Conservation (phyloP, 768 basidiomycete genomes). For the Agaricus sinodeliciosus region DNA sequence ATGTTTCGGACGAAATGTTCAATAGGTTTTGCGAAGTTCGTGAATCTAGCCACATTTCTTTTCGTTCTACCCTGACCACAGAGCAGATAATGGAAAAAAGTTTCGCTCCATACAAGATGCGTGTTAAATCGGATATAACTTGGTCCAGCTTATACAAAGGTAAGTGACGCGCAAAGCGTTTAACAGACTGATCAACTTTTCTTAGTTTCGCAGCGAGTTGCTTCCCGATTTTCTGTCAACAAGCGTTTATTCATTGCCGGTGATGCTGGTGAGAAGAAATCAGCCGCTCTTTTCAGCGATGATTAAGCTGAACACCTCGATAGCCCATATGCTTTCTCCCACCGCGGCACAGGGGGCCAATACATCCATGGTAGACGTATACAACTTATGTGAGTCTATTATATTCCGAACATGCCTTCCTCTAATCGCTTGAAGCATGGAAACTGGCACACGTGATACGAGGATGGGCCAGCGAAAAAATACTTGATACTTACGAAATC, state of each 20-base stretch:
- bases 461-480: constrained; percentile 16
- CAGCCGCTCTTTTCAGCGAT: not conserved
- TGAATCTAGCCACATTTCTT: not conserved
- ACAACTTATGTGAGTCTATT: constrained; percentile 15
- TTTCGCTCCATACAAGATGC: not conserved
- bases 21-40: not conserved
- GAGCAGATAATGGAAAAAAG: not conserved
- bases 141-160: constrained; percentile 9
- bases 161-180: not conserved
- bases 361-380: constrained; percentile 17
- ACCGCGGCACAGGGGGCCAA: constrained; percentile 23
- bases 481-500: constrained; percentile 21
- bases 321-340: constrained; percentile 20
- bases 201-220: constrained; percentile 14
- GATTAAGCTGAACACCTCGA: not conserved
- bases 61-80: not conserved
- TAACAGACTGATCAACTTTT: constrained; percentile 12
- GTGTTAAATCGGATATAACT: not conserved
- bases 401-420: not conserved
- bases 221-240: constrained; percentile 11
- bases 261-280: constrained; percentile 11
- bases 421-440: constrained; percentile 11
- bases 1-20: too few relatives aligned
- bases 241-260: constrained; percentile 18
- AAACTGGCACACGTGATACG: constrained; percentile 19